Conservation (phyloP, 108 stramenopile species). For the Chaetoceros muelleri region DNA sequence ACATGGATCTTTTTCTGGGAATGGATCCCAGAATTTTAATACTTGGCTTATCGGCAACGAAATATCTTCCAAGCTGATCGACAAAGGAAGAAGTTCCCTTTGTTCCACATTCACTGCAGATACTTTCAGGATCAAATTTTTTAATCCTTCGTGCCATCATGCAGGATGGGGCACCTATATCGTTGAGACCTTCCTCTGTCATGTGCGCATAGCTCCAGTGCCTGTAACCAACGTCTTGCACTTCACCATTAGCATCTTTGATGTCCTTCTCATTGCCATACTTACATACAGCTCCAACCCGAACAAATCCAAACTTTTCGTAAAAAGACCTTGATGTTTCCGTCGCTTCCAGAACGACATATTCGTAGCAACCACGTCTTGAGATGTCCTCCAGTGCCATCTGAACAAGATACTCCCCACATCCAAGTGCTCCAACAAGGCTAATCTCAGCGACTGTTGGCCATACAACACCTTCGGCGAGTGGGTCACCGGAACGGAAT, state of each 20-base stretch:
- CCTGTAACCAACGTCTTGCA: constrained; percentile 38
- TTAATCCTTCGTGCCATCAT: constrained; percentile 42
- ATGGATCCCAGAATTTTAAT: constrained; percentile 11
- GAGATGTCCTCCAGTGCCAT: constrained; percentile 44
- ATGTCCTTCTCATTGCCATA: constrained; percentile 19
- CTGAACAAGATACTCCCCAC: constrained; percentile 44
- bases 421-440: constrained; percentile 45
- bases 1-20: not conserved
- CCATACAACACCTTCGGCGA: constrained; percentile 40
- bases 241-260: not conserved
- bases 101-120: not conserved
- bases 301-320: constrained; percentile 57
- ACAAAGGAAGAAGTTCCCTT: not conserved
- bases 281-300: constrained; percentile 54
- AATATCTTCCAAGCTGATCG: constrained; percentile 5
- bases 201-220: constrained; percentile 69
- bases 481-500: constrained; percentile 32
- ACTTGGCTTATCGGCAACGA: constrained; percentile 21
- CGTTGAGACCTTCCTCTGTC: constrained; percentile 23
- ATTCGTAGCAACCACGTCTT: constrained; percentile 25
- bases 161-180: constrained; percentile 54
- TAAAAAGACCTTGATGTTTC: constrained; percentile 40
- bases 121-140: not conserved
- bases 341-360: constrained; percentile 48
- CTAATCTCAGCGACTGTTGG: constrained; percentile 48